Evolutionary conservation across 1,284 basidiomycete genomes (phyloP).

Genomic region (Ceratobasidium sp.): DNA sequence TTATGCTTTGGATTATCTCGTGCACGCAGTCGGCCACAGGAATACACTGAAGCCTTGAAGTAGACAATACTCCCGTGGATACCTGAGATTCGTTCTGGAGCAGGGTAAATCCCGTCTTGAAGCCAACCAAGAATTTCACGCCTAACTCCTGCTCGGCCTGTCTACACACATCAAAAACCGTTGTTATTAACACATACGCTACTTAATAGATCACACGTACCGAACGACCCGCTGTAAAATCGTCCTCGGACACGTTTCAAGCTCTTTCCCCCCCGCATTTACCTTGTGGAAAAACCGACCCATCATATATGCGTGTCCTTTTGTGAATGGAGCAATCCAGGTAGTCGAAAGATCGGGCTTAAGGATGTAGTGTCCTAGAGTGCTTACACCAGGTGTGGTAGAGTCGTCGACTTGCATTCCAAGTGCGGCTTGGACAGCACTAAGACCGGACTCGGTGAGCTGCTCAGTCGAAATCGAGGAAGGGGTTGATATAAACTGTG

Average conservation of each 20-base stretch:
- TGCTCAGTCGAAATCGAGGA: background rate
- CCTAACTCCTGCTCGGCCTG: conserved; percentile 57
- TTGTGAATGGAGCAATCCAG: conserved; percentile 64
- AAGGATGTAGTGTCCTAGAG: conserved; percentile 66
- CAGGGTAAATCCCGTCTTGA: conserved; percentile 75
- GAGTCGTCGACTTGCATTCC: conserved; percentile 58
- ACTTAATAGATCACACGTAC: conserved; percentile 59
- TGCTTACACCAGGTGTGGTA: conserved; percentile 55
- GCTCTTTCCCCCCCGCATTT: conserved; percentile 55
- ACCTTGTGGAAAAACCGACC: conserved; percentile 72
- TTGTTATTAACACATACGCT: conserved; percentile 1
- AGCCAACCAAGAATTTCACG: conserved; percentile 69
- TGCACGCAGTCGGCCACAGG: conserved; percentile 52
- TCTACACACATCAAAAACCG: conserved; percentile 44
- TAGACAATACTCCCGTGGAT: conserved; percentile 61
- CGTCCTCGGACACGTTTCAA: conserved; percentile 66
- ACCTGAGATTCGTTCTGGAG: conserved; percentile 57
- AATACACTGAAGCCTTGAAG: conserved; percentile 57
- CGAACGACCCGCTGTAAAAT: conserved; percentile 62
- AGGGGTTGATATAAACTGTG: background rate
- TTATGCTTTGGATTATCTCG: conserved; percentile 64
- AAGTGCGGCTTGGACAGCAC: conserved; percentile 59
- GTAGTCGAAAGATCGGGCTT: conserved; percentile 65
- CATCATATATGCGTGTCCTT: conserved; percentile 67
- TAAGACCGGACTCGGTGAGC: conserved; percentile 61